Evolutionary conservation across 495 filamentous ascomycete species (phyloP).

Genomic region (Amorphotheca resinae): DNA sequence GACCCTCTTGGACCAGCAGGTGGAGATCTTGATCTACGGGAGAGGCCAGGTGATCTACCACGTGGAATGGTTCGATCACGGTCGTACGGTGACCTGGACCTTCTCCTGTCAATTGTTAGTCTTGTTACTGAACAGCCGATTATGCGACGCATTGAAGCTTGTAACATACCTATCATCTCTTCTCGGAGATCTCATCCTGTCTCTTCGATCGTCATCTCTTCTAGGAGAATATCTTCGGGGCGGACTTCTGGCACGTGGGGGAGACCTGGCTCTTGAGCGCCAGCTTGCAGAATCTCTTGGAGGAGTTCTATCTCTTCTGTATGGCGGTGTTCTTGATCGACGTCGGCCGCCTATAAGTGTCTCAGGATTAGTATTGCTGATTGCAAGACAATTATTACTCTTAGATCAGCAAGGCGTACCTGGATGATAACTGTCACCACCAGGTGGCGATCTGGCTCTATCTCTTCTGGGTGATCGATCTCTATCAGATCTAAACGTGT

Average conservation of each 20-base stretch:
- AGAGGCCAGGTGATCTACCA: slow-evolving; percentile 6
- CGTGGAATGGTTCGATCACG: slow-evolving; percentile 13
- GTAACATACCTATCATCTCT: slow-evolving; percentile 14
- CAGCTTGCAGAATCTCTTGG: slow-evolving; percentile 13
- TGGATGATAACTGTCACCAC: slow-evolving; percentile 19
- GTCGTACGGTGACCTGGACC: slow-evolving; percentile 21
- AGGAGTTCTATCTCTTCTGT: slow-evolving; percentile 17
- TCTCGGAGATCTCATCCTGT: slow-evolving; percentile 17
- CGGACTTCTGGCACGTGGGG: slow-evolving; percentile 12
- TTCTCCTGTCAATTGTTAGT: slow-evolving; percentile 10
- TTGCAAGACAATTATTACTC: too few species aligned
- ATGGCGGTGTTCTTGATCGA: slow-evolving; percentile 18
- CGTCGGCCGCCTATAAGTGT: background rate
- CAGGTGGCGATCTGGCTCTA: slow-evolving; percentile 23
- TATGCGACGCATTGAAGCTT: background rate
- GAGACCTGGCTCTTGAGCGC: slow-evolving; percentile 14
- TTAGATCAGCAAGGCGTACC: slow-evolving; percentile 15
- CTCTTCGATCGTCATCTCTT: slow-evolving; percentile 19
- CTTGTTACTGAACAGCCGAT: background rate
- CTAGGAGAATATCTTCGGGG: slow-evolving; percentile 20
- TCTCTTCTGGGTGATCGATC: slow-evolving; percentile 25
- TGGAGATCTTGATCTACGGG: slow-evolving; percentile 13
- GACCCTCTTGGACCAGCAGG: slow-evolving; percentile 15
- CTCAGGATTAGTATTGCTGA: background rate
- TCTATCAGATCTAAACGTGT: slow-evolving; percentile 14